Percentiles rank a stretch among this genome's conserved stretches.
phyloP scores from a whole-genome alignment of 176 grass and related monocot genomes.

The Echinochloa phyllopogon region DNA sequence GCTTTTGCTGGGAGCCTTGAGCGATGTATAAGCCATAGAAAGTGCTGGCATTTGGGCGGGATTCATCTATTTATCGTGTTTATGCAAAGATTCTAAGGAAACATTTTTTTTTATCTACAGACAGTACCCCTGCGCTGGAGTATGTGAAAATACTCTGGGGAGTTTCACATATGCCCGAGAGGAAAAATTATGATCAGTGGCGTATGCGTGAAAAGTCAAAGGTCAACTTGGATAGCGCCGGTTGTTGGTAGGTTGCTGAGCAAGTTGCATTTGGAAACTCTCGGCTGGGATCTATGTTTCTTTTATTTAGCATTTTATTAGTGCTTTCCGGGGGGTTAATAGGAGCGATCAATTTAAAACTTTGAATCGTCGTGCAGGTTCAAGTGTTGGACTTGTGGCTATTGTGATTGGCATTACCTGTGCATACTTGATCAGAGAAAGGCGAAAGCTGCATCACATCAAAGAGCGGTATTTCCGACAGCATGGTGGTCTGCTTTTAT shows the following conservation, averaged over 20 bases:
- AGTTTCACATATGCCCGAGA: background rate
- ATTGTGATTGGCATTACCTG: background rate
- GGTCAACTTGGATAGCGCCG: conserved; percentile 3
- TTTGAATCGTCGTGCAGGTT: background rate
- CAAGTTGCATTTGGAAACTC: background rate
- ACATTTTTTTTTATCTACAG: no score
- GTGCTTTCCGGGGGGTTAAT: background rate
- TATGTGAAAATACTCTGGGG: background rate
- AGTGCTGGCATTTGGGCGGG: no score
- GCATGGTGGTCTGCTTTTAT: conserved; percentile 1
- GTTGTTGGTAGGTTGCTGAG: background rate
- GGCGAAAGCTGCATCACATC: conserved; percentile 1
- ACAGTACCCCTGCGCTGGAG: background rate
- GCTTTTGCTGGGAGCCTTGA: no score
- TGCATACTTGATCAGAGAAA: background rate
- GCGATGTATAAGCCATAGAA: no score
- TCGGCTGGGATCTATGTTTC: background rate
- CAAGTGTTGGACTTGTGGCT: background rate
- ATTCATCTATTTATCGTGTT: background rate
- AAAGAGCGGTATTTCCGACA: background rate
- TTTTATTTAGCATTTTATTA: background rate
- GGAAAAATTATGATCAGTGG: background rate
- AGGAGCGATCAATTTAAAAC: background rate
- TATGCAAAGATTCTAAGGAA: background rate
- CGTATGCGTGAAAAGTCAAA: background rate